phyloP scores from a whole-genome alignment of 2,329 filamentous ascomycete genomes.

The Aspergillus viridinutans region DNA sequence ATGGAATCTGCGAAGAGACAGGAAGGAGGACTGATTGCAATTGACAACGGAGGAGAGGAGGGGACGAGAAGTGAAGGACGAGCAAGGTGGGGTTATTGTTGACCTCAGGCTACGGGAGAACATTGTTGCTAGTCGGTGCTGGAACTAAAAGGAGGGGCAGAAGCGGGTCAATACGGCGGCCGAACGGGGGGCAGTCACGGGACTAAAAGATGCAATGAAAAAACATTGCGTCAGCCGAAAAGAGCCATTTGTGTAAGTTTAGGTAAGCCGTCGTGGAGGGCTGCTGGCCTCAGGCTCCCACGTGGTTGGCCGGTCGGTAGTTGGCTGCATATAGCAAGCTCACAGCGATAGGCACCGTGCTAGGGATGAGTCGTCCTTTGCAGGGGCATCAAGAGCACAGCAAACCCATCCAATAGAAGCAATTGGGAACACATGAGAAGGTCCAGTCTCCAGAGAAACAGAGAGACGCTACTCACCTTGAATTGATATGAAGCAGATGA shows the following conservation, averaged over 20 bases:
- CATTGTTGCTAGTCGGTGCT: slow-evolving; percentile 29
- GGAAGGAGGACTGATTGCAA: slow-evolving; percentile 26
- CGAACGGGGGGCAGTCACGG: slow-evolving; percentile 4
- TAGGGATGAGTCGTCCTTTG: neutral
- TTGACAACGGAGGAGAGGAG: slow-evolving; percentile 30
- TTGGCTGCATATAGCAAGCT: neutral
- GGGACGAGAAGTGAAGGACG: slow-evolving; percentile 35
- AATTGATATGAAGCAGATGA: neutral
- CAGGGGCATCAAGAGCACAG: slow-evolving; percentile 2
- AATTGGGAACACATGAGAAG: neutral
- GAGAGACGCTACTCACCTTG: neutral
- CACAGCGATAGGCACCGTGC: neutral
- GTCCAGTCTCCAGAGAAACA: neutral
- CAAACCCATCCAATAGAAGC: slow-evolving; percentile 2
- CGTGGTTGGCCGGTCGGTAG: neutral
- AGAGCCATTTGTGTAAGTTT: slow-evolving; percentile 15
- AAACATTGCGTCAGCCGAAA: slow-evolving; percentile 12
- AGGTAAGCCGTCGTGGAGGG: neutral
- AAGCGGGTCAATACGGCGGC: slow-evolving; percentile 24
- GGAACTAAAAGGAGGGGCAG: slow-evolving; percentile 26
- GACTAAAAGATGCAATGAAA: neutral
- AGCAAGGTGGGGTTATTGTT: slow-evolving; percentile 43
- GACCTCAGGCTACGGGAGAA: slow-evolving; percentile 39
- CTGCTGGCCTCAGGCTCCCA: slow-evolving; percentile 9
- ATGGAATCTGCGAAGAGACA: slow-evolving; percentile 52